phyloP scores from a whole-genome alignment of 176 grass and related monocot genomes.

The Elaeis guineensis region DNA sequence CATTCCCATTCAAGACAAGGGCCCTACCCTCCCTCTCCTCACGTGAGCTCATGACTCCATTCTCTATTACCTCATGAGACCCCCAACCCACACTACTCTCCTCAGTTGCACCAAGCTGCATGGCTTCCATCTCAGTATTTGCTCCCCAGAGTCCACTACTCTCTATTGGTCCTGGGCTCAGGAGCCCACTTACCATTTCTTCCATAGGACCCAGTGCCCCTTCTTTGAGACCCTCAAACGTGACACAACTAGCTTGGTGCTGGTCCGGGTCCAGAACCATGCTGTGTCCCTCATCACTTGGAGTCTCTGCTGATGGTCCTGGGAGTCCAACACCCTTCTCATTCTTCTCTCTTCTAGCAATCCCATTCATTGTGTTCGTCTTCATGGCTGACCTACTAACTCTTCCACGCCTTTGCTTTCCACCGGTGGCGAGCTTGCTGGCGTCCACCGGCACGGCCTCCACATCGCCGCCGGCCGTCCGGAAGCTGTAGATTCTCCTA shows the following conservation, averaged over 20 bases:
- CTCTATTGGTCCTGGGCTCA: conserved; percentile 17
- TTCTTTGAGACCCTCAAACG: not conserved
- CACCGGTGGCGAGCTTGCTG: conserved; percentile 16
- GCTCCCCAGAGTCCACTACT: conserved; percentile 17
- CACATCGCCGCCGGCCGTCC: not conserved
- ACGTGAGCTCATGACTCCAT: not conserved
- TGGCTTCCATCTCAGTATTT: too few species aligned
- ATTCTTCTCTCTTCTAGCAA: not conserved
- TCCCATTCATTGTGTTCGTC: not conserved
- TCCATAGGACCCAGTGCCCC: conserved; percentile 21
- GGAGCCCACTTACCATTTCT: conserved; percentile 4
- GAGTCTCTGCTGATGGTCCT: conserved; percentile 1
- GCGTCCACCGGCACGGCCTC: conserved; percentile 20
- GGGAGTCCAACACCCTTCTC: conserved; percentile 7
- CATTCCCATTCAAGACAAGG: too few species aligned
- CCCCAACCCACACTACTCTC: too few species aligned
- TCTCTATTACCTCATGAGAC: too few species aligned
- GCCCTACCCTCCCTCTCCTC: not conserved
- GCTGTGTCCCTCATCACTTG: conserved; percentile 42
- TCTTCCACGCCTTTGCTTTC: conserved; percentile 31
- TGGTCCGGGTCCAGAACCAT: conserved; percentile 41
- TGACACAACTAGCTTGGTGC: conserved; percentile 17
- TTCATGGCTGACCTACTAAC: conserved; percentile 27
- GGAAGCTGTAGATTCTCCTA: conserved; percentile 1
- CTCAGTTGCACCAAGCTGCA: too few species aligned